phyloP scores from a whole-genome alignment of 2,329 filamentous ascomycete genomes.

The Phialophora chinensis region DNA sequence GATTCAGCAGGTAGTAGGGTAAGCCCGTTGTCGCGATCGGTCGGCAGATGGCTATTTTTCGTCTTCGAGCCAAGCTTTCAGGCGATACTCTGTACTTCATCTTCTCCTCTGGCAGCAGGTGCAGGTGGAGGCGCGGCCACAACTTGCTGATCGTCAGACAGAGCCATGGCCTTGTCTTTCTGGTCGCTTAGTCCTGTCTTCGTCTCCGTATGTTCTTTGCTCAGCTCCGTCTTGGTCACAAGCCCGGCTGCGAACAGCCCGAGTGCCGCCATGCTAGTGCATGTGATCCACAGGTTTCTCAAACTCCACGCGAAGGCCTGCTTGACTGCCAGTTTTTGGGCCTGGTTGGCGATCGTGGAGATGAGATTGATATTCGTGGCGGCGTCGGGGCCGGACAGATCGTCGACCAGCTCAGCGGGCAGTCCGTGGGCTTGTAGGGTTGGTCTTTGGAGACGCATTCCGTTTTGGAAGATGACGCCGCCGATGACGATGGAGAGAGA shows the following conservation, averaged over 20 bases:
- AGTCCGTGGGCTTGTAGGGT: conserved; percentile 38
- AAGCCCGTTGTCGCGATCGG: too few species aligned
- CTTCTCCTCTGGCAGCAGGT: background rate
- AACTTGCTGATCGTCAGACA: background rate
- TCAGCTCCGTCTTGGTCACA: conserved; percentile 46
- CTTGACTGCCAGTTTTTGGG: conserved; percentile 49
- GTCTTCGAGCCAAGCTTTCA: background rate
- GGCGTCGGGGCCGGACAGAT: conserved; percentile 28
- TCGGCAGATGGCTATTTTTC: too few species aligned
- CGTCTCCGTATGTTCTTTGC: conserved; percentile 48
- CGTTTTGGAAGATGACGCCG: conserved; percentile 55
- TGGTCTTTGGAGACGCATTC: conserved; percentile 37
- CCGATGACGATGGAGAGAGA: conserved; percentile 65
- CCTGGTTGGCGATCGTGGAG: conserved; percentile 33
- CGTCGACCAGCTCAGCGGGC: conserved; percentile 25
- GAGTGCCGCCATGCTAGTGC: conserved; percentile 47
- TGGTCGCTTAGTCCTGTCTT: conserved; percentile 51
- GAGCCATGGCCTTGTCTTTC: background rate
- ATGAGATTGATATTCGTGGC: conserved; percentile 42
- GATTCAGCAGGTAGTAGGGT: too few species aligned
- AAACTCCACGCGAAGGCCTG: conserved; percentile 50
- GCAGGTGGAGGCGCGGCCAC: background rate
- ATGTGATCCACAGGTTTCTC: conserved; percentile 59
- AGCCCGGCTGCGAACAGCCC: conserved; percentile 50
- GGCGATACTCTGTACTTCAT: too few species aligned